Evolutionary conservation across 2,329 filamentous ascomycete species (phyloP), one percentile per base, ranked within the genome.

Genomic region (Aureobasidium zeae): DNA sequence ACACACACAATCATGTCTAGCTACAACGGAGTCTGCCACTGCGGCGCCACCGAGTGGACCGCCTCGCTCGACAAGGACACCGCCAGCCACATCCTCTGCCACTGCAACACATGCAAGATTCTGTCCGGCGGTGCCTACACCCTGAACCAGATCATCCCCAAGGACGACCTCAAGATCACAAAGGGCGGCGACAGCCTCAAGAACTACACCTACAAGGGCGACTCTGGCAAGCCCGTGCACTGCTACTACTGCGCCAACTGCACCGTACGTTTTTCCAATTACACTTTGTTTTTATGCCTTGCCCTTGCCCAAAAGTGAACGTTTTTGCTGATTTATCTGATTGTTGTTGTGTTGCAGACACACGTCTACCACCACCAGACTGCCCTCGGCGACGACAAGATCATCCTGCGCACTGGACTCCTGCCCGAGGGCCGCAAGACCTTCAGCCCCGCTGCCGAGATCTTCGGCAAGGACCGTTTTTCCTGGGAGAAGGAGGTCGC

Each of bases 231-330:
- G 39, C 55, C 62, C 5, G 71, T 75, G 22, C 61, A 74, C 58
- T 77, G 73, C 65, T 76, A 69, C 63, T 76, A 69, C 61, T 76
- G 73, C 63, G 64, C 68, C 33, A 73, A 70, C 53, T 77, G 73
- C 68, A 74, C 69, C 20, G 37, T 41, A 20, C 24, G 28, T 22
- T 9, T 19, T 6, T 2, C 5, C n/a, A 29, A 29, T n/a, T 5
- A 12, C 22, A 6, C 22, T 25, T 6, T 25, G 6, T 25, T 25
- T 25, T 25, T 25, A 6, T 25, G 6, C 11, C 22, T 25, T 25
- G 6, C 11, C 11, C 11, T 25, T 25, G 22, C 22, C 11, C 6
- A 11, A 25, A 6, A 6, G 22, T 11, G 6, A 25, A 11, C 11
- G 22, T 25, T 25, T 25, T 25, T 25, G 6, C 11, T 25, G 6